A percentile compares a stretch with the other conserved stretches of the same genome.
phyloP scores from a whole-genome alignment of 1,284 basidiomycete species.

The Cutaneotrichosporon sp. region DNA sequence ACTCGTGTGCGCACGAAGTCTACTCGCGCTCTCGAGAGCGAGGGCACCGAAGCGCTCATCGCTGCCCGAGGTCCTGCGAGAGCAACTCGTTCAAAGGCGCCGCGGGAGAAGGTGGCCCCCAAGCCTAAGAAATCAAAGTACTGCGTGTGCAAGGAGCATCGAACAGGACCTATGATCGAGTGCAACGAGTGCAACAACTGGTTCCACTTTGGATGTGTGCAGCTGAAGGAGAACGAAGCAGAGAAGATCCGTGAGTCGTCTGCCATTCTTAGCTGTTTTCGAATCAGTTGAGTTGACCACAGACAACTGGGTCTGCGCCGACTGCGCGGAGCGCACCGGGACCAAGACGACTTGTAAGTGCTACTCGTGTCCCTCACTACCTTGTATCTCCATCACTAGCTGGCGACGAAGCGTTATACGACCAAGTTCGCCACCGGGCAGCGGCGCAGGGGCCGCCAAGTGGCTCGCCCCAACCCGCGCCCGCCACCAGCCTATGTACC shows the following conservation, averaged over 20 bases:
- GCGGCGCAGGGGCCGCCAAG: not conserved
- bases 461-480: not conserved
- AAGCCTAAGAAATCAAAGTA: constrained; percentile 29
- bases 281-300: constrained; percentile 6
- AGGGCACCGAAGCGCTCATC: constrained; percentile 33
- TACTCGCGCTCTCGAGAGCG: constrained; percentile 33
- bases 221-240: constrained; percentile 35
- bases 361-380: not conserved
- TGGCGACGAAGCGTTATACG: not conserved
- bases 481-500: not conserved
- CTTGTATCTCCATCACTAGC: not conserved
- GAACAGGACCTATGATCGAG: constrained; percentile 48
- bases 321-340: constrained; percentile 35
- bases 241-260: constrained; percentile 42
- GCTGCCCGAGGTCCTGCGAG: constrained; percentile 10
- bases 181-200: constrained; percentile 47
- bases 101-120: constrained; percentile 9
- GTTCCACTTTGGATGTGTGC: constrained; percentile 48
- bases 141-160: constrained; percentile 39
- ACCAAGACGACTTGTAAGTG: constrained; percentile 46
- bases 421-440: not conserved
- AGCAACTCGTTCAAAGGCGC: constrained; percentile 4
- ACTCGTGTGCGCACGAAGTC: constrained; percentile 33
- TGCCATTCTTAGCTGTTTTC: not conserved
- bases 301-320: constrained; percentile 42